These are phyloP conservation scores for Monocercomonoides exilis DNA, from an alignment of 78 protist species.

Conservation along the genomic window DNA sequence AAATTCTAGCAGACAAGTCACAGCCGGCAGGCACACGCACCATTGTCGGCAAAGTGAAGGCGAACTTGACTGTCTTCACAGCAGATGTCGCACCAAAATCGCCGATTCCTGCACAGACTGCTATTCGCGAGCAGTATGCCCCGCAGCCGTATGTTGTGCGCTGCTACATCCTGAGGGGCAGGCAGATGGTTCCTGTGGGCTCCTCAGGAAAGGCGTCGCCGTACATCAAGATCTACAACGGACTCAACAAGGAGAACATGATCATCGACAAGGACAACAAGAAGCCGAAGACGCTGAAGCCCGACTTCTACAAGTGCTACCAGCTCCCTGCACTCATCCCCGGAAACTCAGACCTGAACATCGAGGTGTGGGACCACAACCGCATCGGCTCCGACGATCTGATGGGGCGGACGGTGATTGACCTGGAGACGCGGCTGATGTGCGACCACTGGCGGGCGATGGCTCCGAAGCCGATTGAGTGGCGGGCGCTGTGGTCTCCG, in stretches of 20 bases:
- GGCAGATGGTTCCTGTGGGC: slow-evolving; percentile 19
- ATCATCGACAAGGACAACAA: not conserved
- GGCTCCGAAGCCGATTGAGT: slow-evolving; percentile 20
- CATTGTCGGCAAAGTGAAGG: not conserved
- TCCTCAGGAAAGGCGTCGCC: not conserved
- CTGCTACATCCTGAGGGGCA: slow-evolving; percentile 15
- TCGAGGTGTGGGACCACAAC: slow-evolving; percentile 9
- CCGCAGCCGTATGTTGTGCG: not conserved
- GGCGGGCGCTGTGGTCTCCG: slow-evolving; percentile 26
- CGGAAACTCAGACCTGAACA: slow-evolving; percentile 16
- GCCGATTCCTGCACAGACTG: not conserved
- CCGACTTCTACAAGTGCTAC: slow-evolving; percentile 17
- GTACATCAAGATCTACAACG: slow-evolving; percentile 11
- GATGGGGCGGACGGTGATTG: slow-evolving; percentile 22
- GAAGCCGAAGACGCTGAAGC: slow-evolving; percentile 3
- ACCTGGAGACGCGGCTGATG: slow-evolving; percentile 18
- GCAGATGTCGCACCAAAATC: not conserved
- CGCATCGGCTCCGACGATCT: slow-evolving; percentile 18
- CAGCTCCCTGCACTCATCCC: not conserved
- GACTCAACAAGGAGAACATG: not conserved
- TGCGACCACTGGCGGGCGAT: slow-evolving; percentile 9
- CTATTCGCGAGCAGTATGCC: not conserved
- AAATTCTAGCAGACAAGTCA: not conserved
- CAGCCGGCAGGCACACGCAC: not conserved
- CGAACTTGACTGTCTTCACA: not conserved